Base-by-base conservation (phyloP, 1,139 yeast species). In the Saccharomycopsis phalli region DNA sequence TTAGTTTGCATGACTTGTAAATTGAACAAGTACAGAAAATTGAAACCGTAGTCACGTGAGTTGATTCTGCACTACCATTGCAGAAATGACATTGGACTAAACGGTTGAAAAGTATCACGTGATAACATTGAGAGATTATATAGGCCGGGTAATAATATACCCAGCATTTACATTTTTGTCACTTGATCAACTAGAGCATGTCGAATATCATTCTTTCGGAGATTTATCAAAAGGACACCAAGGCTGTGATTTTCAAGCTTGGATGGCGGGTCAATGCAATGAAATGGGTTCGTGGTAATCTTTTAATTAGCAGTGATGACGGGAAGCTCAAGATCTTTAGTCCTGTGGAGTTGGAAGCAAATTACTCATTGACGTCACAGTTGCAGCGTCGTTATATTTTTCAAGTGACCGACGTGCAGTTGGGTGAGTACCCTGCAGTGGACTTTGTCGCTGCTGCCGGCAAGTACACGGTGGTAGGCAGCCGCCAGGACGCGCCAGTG, bases 311-410 rank as follows among this genome's bases (percentile, higher is more conserved):
- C 20, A 30, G 21, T 4, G 13, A 6, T n/a, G n/a, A 7, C 5
- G 33, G 33, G 13, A 5, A 30, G 13, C 20, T 30, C 11, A 30
- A 30, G 20, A 13, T 30, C 21, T 20, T 14, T 4, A 20, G 11
- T 4, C 33, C 33, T 4, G 20, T 20, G 19, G 22, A 30, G 4
- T n/a, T 30, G 19, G 33, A 30, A 13, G 5, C 21, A 4, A 6
- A 7, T 4, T 36, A 37, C 13, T 31, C 30, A n/a, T 26, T 37
- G 27, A 34, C 44, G 6, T 25, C 41, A 10, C 18, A 31, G 7
- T 20, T 40, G n/a, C 40, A 40, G 23, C 16, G 27, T 20, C 21
- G 26, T 18, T 27, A 20, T 21, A 27, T 40, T 17, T 40, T 25
- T 27, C 13, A 13, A 4, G 14, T 22, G 13, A 31, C 6, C 16